These are phyloP conservation scores for Microdochium trichocladiopsis DNA, from an alignment of 2,329 filamentous ascomycete species.

Conservation along the genomic window DNA sequence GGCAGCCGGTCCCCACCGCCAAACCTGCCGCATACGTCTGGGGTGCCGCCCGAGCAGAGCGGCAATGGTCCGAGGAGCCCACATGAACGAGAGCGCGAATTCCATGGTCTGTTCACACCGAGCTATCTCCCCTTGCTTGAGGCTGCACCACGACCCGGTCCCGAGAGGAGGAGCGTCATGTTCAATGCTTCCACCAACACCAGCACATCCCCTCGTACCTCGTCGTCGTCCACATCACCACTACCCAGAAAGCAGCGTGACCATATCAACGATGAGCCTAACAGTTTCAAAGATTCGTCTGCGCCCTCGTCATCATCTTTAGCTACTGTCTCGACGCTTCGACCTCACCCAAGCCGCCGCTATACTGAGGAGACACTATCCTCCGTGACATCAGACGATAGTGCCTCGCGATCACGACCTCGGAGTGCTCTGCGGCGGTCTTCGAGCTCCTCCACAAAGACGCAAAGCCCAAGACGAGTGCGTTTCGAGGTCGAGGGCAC, in stretches of 20 bases:
- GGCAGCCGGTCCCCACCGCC: slow-evolving; percentile 29
- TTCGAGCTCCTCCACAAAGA: slow-evolving; percentile 41
- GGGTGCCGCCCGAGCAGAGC: slow-evolving; percentile 19
- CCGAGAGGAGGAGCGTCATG: slow-evolving; percentile 10
- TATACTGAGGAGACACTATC: slow-evolving; percentile 40
- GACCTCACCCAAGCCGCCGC: slow-evolving; percentile 28
- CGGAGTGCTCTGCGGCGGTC: slow-evolving; percentile 53
- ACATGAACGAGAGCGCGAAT: slow-evolving; percentile 50
- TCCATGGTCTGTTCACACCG: slow-evolving; percentile 57
- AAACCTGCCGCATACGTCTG: slow-evolving; percentile 29
- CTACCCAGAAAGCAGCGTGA: neutral
- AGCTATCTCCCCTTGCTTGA: slow-evolving; percentile 57
- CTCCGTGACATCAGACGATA: slow-evolving; percentile 45
- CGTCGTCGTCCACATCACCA: neutral
- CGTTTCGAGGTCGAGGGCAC: slow-evolving; percentile 55
- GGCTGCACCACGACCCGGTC: slow-evolving; percentile 18
- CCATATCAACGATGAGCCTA: slow-evolving; percentile 9
- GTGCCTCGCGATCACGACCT: slow-evolving; percentile 35
- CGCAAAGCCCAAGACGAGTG: slow-evolving; percentile 51
- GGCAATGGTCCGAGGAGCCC: slow-evolving; percentile 29
- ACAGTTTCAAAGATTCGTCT: slow-evolving; percentile 11
- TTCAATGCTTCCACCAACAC: slow-evolving; percentile 11
- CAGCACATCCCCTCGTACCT: slow-evolving; percentile 1
- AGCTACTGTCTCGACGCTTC: slow-evolving; percentile 10
- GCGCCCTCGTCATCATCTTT: slow-evolving; percentile 5